phyloP scores from a whole-genome alignment of 257 asterid genomes.

The Przewalskia tangutica region DNA sequence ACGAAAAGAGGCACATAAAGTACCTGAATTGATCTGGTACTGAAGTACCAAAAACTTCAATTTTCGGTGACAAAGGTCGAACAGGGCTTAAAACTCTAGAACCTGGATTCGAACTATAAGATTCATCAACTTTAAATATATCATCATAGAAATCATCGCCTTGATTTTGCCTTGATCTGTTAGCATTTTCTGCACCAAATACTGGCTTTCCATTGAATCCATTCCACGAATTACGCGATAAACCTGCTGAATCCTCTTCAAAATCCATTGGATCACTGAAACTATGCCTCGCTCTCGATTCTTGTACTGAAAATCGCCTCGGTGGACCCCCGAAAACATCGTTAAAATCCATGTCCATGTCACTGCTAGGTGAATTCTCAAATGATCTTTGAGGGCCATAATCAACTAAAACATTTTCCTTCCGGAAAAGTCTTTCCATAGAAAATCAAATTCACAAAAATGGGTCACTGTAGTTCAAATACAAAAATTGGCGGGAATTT shows the following conservation, averaged over 20 bases:
- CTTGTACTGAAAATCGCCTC: constrained; percentile 63
- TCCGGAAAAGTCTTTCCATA: constrained; percentile 48
- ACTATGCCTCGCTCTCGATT: constrained; percentile 38
- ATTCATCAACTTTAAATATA: constrained; percentile 55
- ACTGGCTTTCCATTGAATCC: constrained; percentile 48
- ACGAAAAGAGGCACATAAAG: neutral
- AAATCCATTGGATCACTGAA: constrained; percentile 34
- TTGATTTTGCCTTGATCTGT: constrained; percentile 25
- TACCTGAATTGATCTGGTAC: constrained; percentile 62
- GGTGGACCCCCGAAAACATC: constrained; percentile 98
- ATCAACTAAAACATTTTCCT: constrained; percentile 30
- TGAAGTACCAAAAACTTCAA: constrained; percentile 40
- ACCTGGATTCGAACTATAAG: constrained; percentile 34
- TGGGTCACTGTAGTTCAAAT: neutral
- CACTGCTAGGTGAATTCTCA: constrained; percentile 6
- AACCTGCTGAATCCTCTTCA: constrained; percentile 23
- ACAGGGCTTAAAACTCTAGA: constrained; percentile 54
- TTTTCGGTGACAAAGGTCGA: constrained; percentile 32
- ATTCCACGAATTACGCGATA: constrained; percentile 15
- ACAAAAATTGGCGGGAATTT: constrained; percentile 36
- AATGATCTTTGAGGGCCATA: constrained; percentile 13
- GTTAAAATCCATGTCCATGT: constrained; percentile 49
- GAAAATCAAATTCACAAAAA: neutral
- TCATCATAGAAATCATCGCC: constrained; percentile 62
- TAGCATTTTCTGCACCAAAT: constrained; percentile 44